These are phyloP conservation scores for Trapa incisa DNA, from an alignment of 345 rosid genomes.

Conservation along the genomic window DNA sequence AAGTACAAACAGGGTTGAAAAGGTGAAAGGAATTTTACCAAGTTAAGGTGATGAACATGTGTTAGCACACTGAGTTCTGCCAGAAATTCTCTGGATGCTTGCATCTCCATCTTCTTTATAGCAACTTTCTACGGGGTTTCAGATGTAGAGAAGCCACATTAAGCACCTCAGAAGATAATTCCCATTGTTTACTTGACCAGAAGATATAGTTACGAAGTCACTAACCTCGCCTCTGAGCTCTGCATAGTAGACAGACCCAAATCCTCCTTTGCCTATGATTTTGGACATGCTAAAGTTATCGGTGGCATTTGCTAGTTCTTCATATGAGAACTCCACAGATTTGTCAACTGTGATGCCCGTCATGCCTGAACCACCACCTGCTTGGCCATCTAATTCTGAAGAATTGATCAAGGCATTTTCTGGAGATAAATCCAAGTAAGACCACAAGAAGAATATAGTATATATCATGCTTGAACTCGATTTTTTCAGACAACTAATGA, in stretches of 20 bases:
- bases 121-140: conserved; percentile 67
- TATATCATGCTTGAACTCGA: conserved; percentile 27
- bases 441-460: conserved; percentile 8
- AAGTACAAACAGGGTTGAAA: not conserved
- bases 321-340: conserved; percentile 75
- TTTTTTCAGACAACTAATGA: no score
- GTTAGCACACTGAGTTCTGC: conserved; percentile 90
- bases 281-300: conserved; percentile 71
- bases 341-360: conserved; percentile 69
- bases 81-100: conserved; percentile 79
- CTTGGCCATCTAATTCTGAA: conserved; percentile 16
- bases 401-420: conserved; percentile 21
- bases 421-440: conserved; percentile 15
- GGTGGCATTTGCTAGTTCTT: conserved; percentile 85
- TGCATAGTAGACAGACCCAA: conserved; percentile 84
- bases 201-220: not conserved
- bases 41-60: conserved; percentile 83
- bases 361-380: conserved; percentile 22
- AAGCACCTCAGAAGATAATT: not conserved
- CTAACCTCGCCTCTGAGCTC: conserved; percentile 90
- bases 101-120: conserved; percentile 98
- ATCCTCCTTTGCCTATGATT: conserved; percentile 92
- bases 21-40: conserved; percentile 32
- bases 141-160: not conserved
- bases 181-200: not conserved